These are phyloP conservation scores for Suillus plorans DNA, from an alignment of 768 basidiomycete species.

Conservation along the genomic window DNA sequence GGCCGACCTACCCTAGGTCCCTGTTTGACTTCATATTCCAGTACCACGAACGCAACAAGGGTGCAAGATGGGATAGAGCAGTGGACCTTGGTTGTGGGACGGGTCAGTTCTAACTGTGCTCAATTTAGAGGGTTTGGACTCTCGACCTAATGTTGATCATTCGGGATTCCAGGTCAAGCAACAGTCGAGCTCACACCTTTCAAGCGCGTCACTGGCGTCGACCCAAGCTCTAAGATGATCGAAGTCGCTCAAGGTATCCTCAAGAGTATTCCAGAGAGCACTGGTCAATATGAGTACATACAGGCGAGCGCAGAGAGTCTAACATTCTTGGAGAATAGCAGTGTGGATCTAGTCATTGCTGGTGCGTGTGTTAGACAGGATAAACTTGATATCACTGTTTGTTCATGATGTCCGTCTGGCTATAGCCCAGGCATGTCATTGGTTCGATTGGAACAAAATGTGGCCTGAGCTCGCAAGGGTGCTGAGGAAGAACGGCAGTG, in stretches of 20 bases:
- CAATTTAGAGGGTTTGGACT: not conserved
- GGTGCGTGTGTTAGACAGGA: conserved; percentile 41
- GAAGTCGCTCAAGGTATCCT: conserved; percentile 40
- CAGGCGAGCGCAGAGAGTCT: conserved; percentile 57
- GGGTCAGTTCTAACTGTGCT: conserved; percentile 41
- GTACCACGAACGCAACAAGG: conserved; percentile 44
- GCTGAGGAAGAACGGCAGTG: conserved; percentile 59
- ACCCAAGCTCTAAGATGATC: conserved; percentile 76
- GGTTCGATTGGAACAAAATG: conserved; percentile 73
- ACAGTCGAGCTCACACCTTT: conserved; percentile 60
- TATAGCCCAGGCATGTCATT: conserved; percentile 76
- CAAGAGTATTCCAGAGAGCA: conserved; percentile 19
- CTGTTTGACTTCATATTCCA: conserved; percentile 63
- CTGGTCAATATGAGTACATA: conserved; percentile 31
- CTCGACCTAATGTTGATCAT: not conserved
- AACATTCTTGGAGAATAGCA: conserved; percentile 43
- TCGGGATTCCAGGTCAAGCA: conserved; percentile 58
- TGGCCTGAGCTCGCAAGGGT: conserved; percentile 70
- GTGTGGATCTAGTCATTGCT: conserved; percentile 66
- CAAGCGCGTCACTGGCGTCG: conserved; percentile 63
- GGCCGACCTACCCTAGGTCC: conserved; percentile 71
- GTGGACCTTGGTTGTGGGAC: conserved; percentile 85
- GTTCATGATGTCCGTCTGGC: not conserved
- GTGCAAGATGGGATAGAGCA: conserved; percentile 49
- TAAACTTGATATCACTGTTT: not conserved